A percentile compares a stretch with the other conserved stretches of the same genome.
Conservation (phyloP, 2,329 filamentous ascomycete species). For the Phoma sp. region DNA sequence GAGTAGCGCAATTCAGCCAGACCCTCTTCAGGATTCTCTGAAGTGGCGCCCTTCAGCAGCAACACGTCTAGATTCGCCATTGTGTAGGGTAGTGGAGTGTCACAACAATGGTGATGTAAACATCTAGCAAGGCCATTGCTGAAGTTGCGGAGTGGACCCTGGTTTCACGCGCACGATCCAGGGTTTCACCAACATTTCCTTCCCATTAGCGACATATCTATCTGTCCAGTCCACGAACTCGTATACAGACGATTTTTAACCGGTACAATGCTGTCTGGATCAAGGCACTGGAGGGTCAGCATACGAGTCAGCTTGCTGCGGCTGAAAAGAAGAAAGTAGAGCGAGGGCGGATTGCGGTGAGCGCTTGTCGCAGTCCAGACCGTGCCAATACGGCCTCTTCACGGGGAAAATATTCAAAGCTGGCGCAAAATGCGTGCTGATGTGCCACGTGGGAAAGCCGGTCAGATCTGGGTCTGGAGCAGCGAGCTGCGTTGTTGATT, state of each 20-base stretch:
- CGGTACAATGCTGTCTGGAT: background rate
- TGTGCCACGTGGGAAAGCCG: background rate
- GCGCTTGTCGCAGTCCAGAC: background rate
- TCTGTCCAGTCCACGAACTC: background rate
- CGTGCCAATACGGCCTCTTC: background rate
- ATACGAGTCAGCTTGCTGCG: background rate
- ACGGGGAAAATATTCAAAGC: background rate
- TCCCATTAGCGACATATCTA: background rate
- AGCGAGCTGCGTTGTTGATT: background rate
- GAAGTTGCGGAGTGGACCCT: constrained; percentile 10
- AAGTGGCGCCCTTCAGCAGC: constrained; percentile 78
- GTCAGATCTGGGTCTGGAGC: background rate
- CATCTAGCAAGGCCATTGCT: background rate
- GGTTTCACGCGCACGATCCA: background rate
- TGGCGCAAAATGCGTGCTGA: background rate
- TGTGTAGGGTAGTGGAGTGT: constrained; percentile 18
- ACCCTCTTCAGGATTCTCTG: constrained; percentile 70
- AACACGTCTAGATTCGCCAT: constrained; percentile 70
- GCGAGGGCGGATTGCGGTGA: constrained; percentile 1
- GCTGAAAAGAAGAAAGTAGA: constrained; percentile 4
- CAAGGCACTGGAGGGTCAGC: background rate
- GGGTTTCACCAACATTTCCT: background rate
- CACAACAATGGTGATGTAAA: background rate
- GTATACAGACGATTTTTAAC: background rate
- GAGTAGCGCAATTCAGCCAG: constrained; percentile 75